A percentile compares a stretch with the other conserved stretches of the same genome.
Evolutionary conservation across 2,329 filamentous ascomycete species (phyloP).

Genomic region (Pseudocercospora fijiensis): DNA sequence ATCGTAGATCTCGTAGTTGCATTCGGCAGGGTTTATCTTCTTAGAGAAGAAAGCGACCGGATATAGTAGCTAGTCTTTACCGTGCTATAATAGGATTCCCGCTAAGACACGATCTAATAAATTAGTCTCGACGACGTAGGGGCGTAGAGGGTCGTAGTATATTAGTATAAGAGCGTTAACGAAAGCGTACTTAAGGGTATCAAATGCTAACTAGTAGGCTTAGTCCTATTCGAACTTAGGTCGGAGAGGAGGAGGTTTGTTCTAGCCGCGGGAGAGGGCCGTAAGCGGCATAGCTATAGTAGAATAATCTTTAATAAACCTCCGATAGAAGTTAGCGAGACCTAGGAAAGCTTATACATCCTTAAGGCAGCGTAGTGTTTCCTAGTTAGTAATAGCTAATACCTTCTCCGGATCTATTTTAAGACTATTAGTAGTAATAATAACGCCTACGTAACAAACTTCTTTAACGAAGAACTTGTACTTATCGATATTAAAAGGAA

Average conservation of each 20-base stretch:
- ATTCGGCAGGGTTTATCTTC: slow-evolving; percentile 29
- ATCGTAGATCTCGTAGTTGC: too few relatives aligned
- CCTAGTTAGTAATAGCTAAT: background rate
- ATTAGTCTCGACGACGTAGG: slow-evolving; percentile 1
- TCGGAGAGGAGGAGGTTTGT: background rate
- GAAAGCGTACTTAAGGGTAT: background rate
- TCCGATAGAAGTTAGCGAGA: slow-evolving; percentile 4
- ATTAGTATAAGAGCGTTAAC: background rate
- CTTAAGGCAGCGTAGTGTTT: background rate
- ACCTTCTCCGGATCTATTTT: background rate
- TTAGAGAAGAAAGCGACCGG: slow-evolving; percentile 30
- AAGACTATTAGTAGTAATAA: background rate
- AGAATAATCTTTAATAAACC: background rate
- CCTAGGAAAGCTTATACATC: slow-evolving; percentile 7
- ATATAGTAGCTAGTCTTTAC: background rate
- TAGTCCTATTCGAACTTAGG: background rate
- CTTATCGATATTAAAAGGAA: background rate
- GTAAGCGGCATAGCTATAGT: background rate
- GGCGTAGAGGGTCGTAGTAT: background rate
- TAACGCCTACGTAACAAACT: background rate
- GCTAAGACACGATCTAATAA: background rate
- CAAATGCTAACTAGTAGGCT: background rate
- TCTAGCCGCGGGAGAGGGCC: background rate
- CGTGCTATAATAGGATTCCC: background rate
- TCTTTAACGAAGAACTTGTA: background rate